Base-by-base conservation (phyloP, 352 stramenopile genomes). In the Thraustochytrium sp. region DNA sequence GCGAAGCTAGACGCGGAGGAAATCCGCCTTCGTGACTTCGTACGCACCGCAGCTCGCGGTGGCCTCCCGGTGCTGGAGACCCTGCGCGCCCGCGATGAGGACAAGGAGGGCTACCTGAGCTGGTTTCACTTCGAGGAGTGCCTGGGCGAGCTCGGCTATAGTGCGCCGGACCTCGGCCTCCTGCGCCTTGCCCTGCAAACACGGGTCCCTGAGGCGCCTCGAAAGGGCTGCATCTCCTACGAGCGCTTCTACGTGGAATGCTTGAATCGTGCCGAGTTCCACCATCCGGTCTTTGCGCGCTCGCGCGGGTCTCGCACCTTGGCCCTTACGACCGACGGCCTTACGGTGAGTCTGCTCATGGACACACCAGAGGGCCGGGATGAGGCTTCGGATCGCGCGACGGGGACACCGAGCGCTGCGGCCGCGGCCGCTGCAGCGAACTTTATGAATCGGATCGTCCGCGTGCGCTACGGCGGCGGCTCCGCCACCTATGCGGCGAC, bases 401-500 rank as follows among this genome's bases (percentile, higher is more conserved):
- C 42, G 5, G 5, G 5, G 42, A 63, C 26, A 63, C 5, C 18
- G 54, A 21, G 5, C 5, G 18, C 54, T 16, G 36, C 26, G 54
- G 54, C 54, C 5, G 54, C 54, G 11, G 36, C 36, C 5, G 26
- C 54, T 18, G 54, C 26, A 63, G 26, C n/a, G 13, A 73, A 49
- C 9, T 48, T 2, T 49, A 0, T 51, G 36, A 29, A 54, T 13
- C 38, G 62, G 38, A 54, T 4, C 0, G 44, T 80, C 8, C 48
- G 37, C n/a, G 68, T 80, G 23, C 48, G 68, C 13, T 80, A 65
- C 26, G 68, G 68, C 13, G 68, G 68, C 46, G 68, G 68, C 5
- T 61, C 46, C 9, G 23, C 48, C 23, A 16, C 34, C 21, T 80
- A 80, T 26, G 68, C 76, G 13, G 68, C 68, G 4, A 53, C 53